Evolutionary conservation across 495 filamentous ascomycete genomes (phyloP).

Genomic region (Penicillium subrubescens): DNA sequence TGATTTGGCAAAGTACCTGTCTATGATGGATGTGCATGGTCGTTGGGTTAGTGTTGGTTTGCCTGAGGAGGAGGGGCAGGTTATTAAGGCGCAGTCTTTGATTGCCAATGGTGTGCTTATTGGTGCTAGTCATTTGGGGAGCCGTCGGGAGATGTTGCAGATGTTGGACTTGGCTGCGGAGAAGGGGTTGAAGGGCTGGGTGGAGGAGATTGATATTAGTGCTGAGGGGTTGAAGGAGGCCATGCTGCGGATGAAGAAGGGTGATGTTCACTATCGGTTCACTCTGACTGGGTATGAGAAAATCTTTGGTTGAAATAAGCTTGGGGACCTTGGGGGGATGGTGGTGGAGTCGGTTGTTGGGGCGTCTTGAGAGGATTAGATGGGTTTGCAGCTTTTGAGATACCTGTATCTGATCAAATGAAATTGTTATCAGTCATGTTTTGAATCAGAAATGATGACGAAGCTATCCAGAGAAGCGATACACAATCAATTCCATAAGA

Average conservation of each 20-base stretch:
- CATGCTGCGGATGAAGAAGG: slow-evolving; percentile 68
- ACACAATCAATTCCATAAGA: too few species aligned
- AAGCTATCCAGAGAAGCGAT: too few species aligned
- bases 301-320: slow-evolving; percentile 46
- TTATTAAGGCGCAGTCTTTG: slow-evolving; percentile 76
- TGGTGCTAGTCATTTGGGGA: slow-evolving; percentile 80
- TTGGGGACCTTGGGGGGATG: background rate
- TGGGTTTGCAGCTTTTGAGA: background rate
- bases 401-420: background rate
- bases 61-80: slow-evolving; percentile 76
- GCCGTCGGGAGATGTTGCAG: slow-evolving; percentile 73
- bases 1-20: slow-evolving; percentile 70
- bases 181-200: slow-evolving; percentile 79
- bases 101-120: slow-evolving; percentile 77
- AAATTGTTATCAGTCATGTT: background rate
- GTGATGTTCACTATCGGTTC: slow-evolving; percentile 70
- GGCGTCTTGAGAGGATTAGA: background rate
- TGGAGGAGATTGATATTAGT: slow-evolving; percentile 74
- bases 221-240: slow-evolving; percentile 68
- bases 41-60: slow-evolving; percentile 81
- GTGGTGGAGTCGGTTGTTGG: background rate
- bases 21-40: slow-evolving; percentile 80
- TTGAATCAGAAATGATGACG: background rate
- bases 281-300: slow-evolving; percentile 67
- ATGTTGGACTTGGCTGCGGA: slow-evolving; percentile 85